Base-by-base conservation (phyloP, 2,329 filamentous ascomycete genomes). In the Colletotrichum siamense region DNA sequence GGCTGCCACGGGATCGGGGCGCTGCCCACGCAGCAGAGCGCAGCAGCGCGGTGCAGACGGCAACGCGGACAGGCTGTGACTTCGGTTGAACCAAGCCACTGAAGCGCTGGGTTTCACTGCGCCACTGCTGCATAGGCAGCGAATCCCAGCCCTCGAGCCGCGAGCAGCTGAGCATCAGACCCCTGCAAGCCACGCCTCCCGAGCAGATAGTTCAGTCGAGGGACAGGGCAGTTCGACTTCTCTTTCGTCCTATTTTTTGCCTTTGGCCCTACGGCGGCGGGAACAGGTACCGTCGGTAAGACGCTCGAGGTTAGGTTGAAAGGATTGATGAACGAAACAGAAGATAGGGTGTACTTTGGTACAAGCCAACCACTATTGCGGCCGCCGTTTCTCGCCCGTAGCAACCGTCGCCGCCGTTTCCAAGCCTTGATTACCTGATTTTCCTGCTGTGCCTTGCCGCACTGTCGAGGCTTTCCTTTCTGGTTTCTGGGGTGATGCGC, bases 401-500 rank as follows among this genome's bases (percentile, higher is more conserved):
- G 22, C 55, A 62, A 71, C 69, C 69, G 32, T 66, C 59, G 55
- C 44, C 44, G 44, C 44, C 44, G 57, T 22, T 32, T 32, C 57
- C 70, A 44, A 68, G 44, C 55, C 69, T 63, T 76, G 70, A 15
- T 44, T 69, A 22, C 52, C 30, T 24, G 32, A 65, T 44, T 64
- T 34, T 61, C 34, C 28, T 63, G 63, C 62, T 62, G 52, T 73
- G 62, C 69, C 71, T 72, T 73, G 69, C 73, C 49, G 73, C 69
- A 63, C 22, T 64, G 63, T 64, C 64, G 63, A 52, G 49, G 57
- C 24, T 69, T 28, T 68, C 64, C 28, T 18, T 61, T 15, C 57
- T 64, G 70, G 73, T 76, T 76, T 76, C 73, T 76, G 70, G 70
- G 73, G 73, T 76, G 73, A 76, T 73, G 73, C 57, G 73, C 71